Evolutionary conservation across 1,284 basidiomycete genomes (phyloP).

Genomic region (Exobasidium rhododendri): DNA sequence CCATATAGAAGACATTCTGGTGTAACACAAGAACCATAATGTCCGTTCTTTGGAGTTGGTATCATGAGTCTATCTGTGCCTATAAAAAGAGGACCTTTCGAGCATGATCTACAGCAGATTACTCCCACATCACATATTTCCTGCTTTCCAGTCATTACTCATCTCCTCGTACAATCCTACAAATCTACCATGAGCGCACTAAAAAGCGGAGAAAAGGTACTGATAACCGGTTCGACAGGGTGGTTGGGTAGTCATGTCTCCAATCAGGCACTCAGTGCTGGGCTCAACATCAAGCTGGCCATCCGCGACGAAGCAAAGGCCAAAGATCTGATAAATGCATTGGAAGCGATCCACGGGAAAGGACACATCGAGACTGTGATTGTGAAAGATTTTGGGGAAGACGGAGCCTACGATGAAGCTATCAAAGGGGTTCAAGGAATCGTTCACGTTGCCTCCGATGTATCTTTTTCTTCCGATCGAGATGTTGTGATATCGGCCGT

Average conservation of each 20-base stretch:
- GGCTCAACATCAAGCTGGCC: background rate
- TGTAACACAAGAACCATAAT: no score
- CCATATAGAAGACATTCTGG: no score
- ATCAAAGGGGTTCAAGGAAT: slow-evolving; percentile 8
- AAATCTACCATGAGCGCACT: no score
- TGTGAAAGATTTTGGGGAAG: background rate
- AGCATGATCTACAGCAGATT: no score
- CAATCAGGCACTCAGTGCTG: background rate
- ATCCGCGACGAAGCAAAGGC: slow-evolving; percentile 3
- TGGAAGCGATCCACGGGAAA: background rate
- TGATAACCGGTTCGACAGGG: no score
- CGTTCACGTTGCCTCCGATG: background rate
- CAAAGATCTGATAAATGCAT: background rate
- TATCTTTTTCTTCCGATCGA: background rate
- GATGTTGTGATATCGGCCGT: background rate
- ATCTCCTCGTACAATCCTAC: no score
- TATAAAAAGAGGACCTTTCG: no score
- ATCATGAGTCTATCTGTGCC: no score
- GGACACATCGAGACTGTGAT: background rate
- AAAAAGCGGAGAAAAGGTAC: no score
- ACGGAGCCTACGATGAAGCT: slow-evolving; percentile 2
- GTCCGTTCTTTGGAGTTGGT: no score
- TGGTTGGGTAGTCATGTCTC: background rate
- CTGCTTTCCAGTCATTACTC: no score
- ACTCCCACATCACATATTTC: no score